phyloP scores from a whole-genome alignment of 345 rosid species.

The Gossypium raimondii region DNA sequence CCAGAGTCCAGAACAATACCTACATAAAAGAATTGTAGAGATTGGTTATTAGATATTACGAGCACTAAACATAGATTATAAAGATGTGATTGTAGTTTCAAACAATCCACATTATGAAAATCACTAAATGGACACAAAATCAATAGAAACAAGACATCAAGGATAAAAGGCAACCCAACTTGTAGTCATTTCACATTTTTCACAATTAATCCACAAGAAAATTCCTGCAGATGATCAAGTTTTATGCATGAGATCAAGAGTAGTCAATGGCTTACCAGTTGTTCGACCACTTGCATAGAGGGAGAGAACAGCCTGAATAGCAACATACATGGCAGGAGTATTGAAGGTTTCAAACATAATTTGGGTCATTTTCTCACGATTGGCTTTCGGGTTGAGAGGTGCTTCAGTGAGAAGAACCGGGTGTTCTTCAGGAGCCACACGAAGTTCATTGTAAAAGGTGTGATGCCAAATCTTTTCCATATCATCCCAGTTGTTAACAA shows the following conservation, averaged over 20 bases:
- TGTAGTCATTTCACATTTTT: neutral
- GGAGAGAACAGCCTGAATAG: conserved; percentile 64
- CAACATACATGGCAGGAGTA: conserved; percentile 61
- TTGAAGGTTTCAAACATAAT: conserved; percentile 66
- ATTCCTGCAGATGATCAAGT: neutral
- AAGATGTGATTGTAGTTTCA: neutral
- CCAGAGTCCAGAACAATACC: conserved; percentile 67
- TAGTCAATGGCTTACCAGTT: conserved; percentile 39
- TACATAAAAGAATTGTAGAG: conserved; percentile 12
- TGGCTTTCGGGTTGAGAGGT: conserved; percentile 61
- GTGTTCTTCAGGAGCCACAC: conserved; percentile 66
- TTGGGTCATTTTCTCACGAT: conserved; percentile 64
- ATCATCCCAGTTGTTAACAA: conserved; percentile 65
- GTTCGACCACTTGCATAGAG: conserved; percentile 73
- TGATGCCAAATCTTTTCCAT: conserved; percentile 72
- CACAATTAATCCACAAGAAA: neutral
- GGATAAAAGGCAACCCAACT: neutral
- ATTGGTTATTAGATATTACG: conserved; percentile 3
- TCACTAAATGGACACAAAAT: neutral
- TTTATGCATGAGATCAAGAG: neutral
- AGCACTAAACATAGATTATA: neutral
- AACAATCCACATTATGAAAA: neutral
- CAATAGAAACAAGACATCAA: neutral
- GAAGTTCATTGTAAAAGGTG: conserved; percentile 52
- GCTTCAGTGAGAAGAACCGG: conserved; percentile 65